Base-by-base conservation (phyloP, 352 stramenopile species). In the Phytophthora crassamura region DNA sequence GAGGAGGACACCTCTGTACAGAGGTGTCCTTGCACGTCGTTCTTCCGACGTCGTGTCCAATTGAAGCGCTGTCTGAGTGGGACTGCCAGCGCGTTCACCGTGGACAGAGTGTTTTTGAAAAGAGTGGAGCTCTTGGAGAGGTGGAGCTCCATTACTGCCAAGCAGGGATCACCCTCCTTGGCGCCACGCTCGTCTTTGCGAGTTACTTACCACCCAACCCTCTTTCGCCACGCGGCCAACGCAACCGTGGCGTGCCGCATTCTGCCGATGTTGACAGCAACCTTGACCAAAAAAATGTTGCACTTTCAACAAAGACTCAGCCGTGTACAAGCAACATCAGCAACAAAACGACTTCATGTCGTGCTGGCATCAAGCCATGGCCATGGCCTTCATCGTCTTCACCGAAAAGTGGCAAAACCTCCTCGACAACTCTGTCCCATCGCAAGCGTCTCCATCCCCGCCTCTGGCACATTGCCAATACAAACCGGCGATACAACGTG, bases 1-100 rank as follows among this genome's bases (percentile, higher is more conserved):
- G n/a, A n/a, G n/a, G n/a, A n/a, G n/a, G n/a, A n/a, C n/a, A n/a
- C n/a, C n/a, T n/a, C n/a, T n/a, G n/a, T n/a, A n/a, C 16, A 22
- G 39, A 18, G 10, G 15, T 22, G 34, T 57, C 16, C 40, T n/a
- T 47, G 40, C 40, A 11, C 4, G 49, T 64, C 36, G 35, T 49
- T 58, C 45, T 69, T 64, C 61, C 53, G 61, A 69, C 61, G 61
- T 64, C 47, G 58, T 39, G 58, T 66, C 58, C 42, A 28, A 50
- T 62, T 62, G 59, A 49, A 62, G 50, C 41, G 41, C 36, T 34
- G 59, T n/a, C 5, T 20, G 33, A 49, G 42, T 49, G 42, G 25
- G 43, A 51, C 25, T 28, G 22, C 4, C 2, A 14, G 43, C 5
- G 25, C 20, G 8, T 22, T 49, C 20, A n/a, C 20, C n/a, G 16